Percentiles rank a stretch among this genome's conserved stretches.
These are phyloP conservation scores for Lactarius quietus DNA, from an alignment of 768 basidiomycete genomes.

Conservation along the genomic window DNA sequence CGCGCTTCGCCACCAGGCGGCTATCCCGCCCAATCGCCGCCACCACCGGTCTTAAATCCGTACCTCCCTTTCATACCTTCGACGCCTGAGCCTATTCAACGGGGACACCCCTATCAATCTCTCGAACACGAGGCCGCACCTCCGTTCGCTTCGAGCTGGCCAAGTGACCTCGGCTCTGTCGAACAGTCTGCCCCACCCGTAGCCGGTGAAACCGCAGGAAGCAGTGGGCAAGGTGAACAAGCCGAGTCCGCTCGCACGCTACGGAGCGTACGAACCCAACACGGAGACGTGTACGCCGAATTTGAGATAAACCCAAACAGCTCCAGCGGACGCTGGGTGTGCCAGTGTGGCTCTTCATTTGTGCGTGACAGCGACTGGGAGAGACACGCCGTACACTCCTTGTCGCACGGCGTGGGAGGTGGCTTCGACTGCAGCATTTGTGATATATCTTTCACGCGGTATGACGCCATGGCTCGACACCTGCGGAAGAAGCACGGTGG, in stretches of 20 bases:
- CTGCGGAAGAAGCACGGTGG: slow-evolving; percentile 22
- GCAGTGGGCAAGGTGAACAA: neutral
- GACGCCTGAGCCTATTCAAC: neutral
- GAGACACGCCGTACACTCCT: slow-evolving; percentile 19
- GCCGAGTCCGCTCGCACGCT: slow-evolving; percentile 4
- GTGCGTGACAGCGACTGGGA: slow-evolving; percentile 23
- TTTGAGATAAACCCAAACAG: neutral
- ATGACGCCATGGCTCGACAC: slow-evolving; percentile 21
- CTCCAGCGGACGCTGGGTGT: slow-evolving; percentile 15
- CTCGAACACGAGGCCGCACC: neutral
- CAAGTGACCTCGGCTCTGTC: neutral
- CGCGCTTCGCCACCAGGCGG: neutral
- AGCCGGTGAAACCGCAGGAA: neutral
- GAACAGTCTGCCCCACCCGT: neutral
- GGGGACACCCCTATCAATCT: neutral
- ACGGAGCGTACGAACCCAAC: slow-evolving; percentile 16
- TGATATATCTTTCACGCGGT: slow-evolving; percentile 21
- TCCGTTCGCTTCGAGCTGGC: neutral
- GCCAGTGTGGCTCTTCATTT: slow-evolving; percentile 19
- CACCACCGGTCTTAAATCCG: neutral
- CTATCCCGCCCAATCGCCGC: neutral
- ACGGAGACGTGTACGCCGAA: slow-evolving; percentile 15
- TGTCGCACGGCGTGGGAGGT: slow-evolving; percentile 15
- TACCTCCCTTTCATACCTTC: neutral
- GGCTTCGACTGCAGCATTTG: slow-evolving; percentile 19